Base-by-base conservation (phyloP, 257 asterid genomes). In the Dorcoceras hygrometricum region DNA sequence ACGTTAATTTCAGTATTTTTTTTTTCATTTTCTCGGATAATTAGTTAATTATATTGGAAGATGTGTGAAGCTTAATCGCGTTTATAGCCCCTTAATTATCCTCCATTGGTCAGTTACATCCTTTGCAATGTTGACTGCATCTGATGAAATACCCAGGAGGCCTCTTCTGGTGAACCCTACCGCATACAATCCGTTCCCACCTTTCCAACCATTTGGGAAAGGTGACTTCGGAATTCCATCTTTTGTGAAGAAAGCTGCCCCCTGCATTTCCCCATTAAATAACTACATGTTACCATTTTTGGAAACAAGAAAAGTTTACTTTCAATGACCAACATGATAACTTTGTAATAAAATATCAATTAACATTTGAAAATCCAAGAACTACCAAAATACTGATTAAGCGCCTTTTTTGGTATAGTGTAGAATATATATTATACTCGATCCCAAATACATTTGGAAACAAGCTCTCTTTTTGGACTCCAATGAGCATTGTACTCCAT, bases 161-260 rank as follows among this genome's bases (percentile, higher is more conserved):
- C 98, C 98, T 75, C 91, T 80, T 77, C 86, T 78, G 11, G 98
- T 88, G 83, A 93, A 89, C 66, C 98, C 98, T 1, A 83, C 98
- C 39, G 84, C 84, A 70, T 89, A 87, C 73, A 93, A 76, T 57
- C 98, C 98, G 0, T 83, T 83, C 56, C 75, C 89, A 0, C 97
- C 98, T 72, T 84, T 93, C 98, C 98, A 93, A 25, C 96, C 87
- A 73, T 84, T 66, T 7, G 98, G 98, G 81, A 93, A 93, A 25
- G 88, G 84, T 18, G 77, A 57, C 55, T 62, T 88, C 0, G 97
- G 97, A 91, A 93, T 86, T 19, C 98, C 98, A 11, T 87, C 91
- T 66, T 78, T 43, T 4, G 95, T 82, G 75, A 87, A 92, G 71
- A 89, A 89, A 63, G 88, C 90, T 20, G 72, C 71, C 6, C 87